Percentiles rank a stretch among this genome's conserved stretches.
phyloP scores from a whole-genome alignment of 2,329 filamentous ascomycete species.

The Monosporascus sp. region DNA sequence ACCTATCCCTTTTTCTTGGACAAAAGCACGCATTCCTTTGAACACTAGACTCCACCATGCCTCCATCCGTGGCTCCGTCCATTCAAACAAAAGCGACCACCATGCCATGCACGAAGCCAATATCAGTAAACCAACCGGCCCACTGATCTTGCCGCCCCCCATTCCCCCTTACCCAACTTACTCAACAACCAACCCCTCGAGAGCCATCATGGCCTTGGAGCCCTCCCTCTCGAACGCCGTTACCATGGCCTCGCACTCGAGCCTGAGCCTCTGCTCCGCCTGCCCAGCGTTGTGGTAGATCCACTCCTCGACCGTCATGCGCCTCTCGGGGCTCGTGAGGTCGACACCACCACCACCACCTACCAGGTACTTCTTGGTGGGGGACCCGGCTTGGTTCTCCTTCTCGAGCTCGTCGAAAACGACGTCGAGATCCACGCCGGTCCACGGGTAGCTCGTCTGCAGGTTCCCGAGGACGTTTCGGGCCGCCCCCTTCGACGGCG shows the following conservation, averaged over 20 bases:
- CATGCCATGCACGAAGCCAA: slow-evolving; percentile 1
- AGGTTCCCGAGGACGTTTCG: slow-evolving; percentile 48
- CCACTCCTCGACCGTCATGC: slow-evolving; percentile 94
- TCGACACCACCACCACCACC: slow-evolving; percentile 35
- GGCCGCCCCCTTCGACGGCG: slow-evolving; percentile 51
- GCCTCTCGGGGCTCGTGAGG: slow-evolving; percentile 70
- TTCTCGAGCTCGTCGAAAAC: slow-evolving; percentile 53
- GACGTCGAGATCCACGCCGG: slow-evolving; percentile 67
- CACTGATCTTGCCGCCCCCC: neutral
- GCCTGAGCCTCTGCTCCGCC: slow-evolving; percentile 72
- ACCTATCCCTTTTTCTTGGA: no score
- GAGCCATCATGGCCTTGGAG: slow-evolving; percentile 64
- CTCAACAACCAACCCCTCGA: slow-evolving; percentile 66
- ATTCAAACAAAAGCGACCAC: neutral
- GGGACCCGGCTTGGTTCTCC: slow-evolving; percentile 41
- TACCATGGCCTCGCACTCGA: slow-evolving; percentile 80
- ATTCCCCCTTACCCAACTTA: slow-evolving; percentile 11
- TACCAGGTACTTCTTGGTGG: slow-evolving; percentile 38
- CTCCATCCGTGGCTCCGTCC: no score
- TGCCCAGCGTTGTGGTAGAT: slow-evolving; percentile 73
- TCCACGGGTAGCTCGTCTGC: slow-evolving; percentile 61
- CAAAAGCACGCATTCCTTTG: no score
- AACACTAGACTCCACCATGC: no score
- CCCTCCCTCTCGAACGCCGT: slow-evolving; percentile 79
- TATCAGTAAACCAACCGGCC: neutral